phyloP scores from a whole-genome alignment of 1,284 basidiomycete genomes.

The Cutaneotrichosporon sp. region DNA sequence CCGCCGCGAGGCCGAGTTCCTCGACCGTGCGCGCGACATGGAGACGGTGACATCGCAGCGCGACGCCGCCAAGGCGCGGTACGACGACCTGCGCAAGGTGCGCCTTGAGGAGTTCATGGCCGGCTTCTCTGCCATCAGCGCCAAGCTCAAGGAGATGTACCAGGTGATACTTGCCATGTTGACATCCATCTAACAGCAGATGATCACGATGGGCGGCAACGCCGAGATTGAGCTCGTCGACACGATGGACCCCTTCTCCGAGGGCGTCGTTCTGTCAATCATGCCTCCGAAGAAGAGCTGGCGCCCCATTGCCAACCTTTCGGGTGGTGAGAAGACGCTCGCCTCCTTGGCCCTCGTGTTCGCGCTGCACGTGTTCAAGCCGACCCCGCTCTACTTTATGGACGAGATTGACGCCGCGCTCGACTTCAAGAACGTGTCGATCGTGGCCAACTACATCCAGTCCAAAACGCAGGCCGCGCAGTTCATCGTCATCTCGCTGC shows the following conservation, averaged over 20 bases:
- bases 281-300: conserved; percentile 99
- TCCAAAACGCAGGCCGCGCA: conserved; percentile 62
- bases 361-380: conserved; percentile 90
- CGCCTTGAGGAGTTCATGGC: conserved; percentile 95
- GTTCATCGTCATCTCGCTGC: conserved; percentile 90
- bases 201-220: conserved; percentile 98
- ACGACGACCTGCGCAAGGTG: conserved; percentile 84
- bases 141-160: conserved; percentile 99
- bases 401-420: conserved; percentile 97
- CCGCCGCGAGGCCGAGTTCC: conserved; percentile 85
- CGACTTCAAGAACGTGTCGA: conserved; percentile 98
- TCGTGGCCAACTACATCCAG: conserved; percentile 95
- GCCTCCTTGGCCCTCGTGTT: conserved; percentile 97
- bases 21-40: conserved; percentile 82
- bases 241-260: conserved; percentile 77
- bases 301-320: conserved; percentile 97
- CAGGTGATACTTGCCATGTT: conserved; percentile 77
- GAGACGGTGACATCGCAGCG: conserved; percentile 74
- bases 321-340: conserved; percentile 96
- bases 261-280: conserved; percentile 57
- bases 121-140: conserved; percentile 90
- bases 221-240: conserved; percentile 97
- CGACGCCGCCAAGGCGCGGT: conserved; percentile 79
- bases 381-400: conserved; percentile 98
- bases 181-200: conserved; percentile 60